A percentile compares a stretch with the other conserved stretches of the same genome.
These are phyloP conservation scores for Xylariaceae sp. DNA, from an alignment of 2,329 filamentous ascomycete genomes.

Conservation along the genomic window DNA sequence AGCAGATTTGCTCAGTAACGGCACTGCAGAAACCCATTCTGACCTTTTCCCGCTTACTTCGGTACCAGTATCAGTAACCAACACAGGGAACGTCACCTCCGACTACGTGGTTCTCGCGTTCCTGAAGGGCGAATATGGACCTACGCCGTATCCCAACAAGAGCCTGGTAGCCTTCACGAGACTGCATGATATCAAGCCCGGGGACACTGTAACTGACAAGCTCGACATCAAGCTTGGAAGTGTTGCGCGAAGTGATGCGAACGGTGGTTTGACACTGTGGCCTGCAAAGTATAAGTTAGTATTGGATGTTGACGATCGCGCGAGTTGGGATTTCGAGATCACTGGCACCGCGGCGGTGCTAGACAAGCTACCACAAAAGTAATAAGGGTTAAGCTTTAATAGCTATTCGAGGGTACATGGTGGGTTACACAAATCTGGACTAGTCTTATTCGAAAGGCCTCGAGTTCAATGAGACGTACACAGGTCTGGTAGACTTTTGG, in stretches of 20 bases:
- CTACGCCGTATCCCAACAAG: slow-evolving; percentile 59
- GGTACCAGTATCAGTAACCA: slow-evolving; percentile 52
- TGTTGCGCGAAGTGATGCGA: slow-evolving; percentile 56
- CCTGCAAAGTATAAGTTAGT: slow-evolving; percentile 58
- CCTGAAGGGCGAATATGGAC: slow-evolving; percentile 53
- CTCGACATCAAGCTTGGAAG: slow-evolving; percentile 56
- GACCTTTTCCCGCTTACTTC: slow-evolving; percentile 53
- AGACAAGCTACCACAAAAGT: slow-evolving; percentile 43
- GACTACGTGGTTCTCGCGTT: slow-evolving; percentile 62
- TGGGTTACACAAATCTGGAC: not conserved
- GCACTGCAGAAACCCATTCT: slow-evolving; percentile 46
- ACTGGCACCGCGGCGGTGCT: slow-evolving; percentile 52
- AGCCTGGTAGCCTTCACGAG: slow-evolving; percentile 58
- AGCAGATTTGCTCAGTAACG: slow-evolving; percentile 25
- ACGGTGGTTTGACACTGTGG: slow-evolving; percentile 59
- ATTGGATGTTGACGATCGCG: slow-evolving; percentile 52
- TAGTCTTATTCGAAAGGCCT: not conserved
- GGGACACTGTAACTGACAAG: slow-evolving; percentile 39
- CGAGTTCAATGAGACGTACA: too few relatives aligned
- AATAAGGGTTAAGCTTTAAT: not conserved
- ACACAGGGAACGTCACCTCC: slow-evolving; percentile 53
- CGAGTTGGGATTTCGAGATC: slow-evolving; percentile 52
- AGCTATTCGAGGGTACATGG: not conserved
- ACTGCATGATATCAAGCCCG: slow-evolving; percentile 47
- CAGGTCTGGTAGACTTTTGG: too few relatives aligned